Base-by-base conservation (phyloP, 257 asterid genomes). In the Forsythia suspensa region DNA sequence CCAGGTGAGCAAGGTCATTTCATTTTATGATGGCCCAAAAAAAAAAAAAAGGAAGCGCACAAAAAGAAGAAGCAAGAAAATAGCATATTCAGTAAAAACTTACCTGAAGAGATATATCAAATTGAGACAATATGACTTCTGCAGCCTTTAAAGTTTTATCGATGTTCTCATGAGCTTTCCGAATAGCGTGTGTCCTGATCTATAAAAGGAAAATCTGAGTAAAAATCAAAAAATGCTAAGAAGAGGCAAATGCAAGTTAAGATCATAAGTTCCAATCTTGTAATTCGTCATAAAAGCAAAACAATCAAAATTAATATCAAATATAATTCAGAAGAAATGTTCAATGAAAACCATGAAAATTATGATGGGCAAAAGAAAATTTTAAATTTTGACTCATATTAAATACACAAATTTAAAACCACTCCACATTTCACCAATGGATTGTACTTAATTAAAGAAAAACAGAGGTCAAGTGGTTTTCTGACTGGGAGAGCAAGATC, bases 141-240 rank as follows among this genome's bases (percentile, higher is more conserved):
- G 98, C 97, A 38, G 99, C 94, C 93, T 94, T 96, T 87, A 96
- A 80, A 77, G 99, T 92, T 87, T 75, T 92, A 88, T 96, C 98
- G 70, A 96, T 96, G 83, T 94, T 96, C 88, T 92, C 97, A 80
- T 96, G 99, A 74, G 99, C 98, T 87, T 90, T 88, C 83, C 98
- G 88, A 76, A 94, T 90, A 69, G 99, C 97, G 87, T 96, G 97
- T 37, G 99, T 96, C 84, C 96, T 91, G 80, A 96, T 88, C 99
- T 96, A 82, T 84, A 87, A 80, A 84, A 77, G 48, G 66, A 71
- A 79, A 57, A 80, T 52, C 34, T 36, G 77, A 76, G 67, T 67
- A 77, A 34, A 51, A 69, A 68, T 36, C 57, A 41, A 59, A 67
- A 74, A 75, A 78, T 20, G 16, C 43, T 6, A 66, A 61, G 72